Conservation (phyloP, 2,329 filamentous ascomycete species). For the Fusarium sp. region DNA sequence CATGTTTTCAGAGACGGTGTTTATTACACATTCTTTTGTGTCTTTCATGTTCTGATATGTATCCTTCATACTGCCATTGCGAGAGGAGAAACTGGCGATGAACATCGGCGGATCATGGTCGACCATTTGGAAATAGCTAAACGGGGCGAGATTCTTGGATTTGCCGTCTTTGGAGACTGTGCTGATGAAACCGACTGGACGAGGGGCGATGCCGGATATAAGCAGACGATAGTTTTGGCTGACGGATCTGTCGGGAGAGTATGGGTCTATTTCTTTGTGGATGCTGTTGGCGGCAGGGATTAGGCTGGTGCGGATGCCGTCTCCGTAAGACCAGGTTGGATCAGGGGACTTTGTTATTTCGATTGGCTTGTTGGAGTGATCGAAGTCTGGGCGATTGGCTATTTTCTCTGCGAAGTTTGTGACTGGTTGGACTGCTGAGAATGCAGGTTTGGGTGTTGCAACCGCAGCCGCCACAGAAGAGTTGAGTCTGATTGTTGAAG, state of each 20-base stretch:
- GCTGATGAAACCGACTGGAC: constrained; percentile 75
- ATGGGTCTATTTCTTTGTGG: constrained; percentile 83
- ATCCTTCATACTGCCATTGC: constrained; percentile 74
- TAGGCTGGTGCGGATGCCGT: constrained; percentile 45
- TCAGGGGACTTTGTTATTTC: constrained; percentile 50
- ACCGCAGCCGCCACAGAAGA: constrained; percentile 20
- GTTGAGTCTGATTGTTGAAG: constrained; percentile 16
- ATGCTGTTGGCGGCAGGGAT: constrained; percentile 19
- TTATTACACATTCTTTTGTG: constrained; percentile 82
- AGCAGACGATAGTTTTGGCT: constrained; percentile 87
- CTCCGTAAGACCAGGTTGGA: constrained; percentile 63
- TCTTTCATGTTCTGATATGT: constrained; percentile 79
- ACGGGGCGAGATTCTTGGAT: constrained; percentile 81
- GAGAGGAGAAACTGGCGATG: constrained; percentile 65
- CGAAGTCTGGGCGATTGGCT: constrained; percentile 43
- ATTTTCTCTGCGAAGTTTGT: constrained; percentile 42
- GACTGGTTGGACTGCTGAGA: constrained; percentile 42
- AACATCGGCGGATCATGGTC: constrained; percentile 91
- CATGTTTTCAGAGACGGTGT: constrained; percentile 86
- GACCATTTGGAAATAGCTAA: constrained; percentile 86
- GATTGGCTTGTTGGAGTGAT: constrained; percentile 38
- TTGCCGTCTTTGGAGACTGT: constrained; percentile 68
- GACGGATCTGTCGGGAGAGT: constrained; percentile 74
- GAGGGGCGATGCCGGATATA: constrained; percentile 81
- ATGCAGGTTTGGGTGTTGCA: constrained; percentile 27